phyloP scores from a whole-genome alignment of 805 yeast species.

The Lipomyces starkeyi region DNA sequence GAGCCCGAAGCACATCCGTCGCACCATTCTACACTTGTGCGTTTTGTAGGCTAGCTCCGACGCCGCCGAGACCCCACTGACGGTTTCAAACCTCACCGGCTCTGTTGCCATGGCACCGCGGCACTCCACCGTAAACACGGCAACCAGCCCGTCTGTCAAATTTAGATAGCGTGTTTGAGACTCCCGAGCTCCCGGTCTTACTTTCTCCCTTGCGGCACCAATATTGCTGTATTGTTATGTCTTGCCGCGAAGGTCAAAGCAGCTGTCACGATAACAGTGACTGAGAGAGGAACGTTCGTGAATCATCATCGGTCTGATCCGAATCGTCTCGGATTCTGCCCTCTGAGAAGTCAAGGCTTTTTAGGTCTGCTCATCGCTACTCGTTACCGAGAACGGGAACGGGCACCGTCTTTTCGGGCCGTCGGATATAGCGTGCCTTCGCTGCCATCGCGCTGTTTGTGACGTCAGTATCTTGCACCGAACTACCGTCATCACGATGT shows the following conservation, averaged over 20 bases:
- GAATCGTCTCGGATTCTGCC: neutral
- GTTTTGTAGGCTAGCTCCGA: neutral
- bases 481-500: neutral
- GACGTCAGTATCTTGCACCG: neutral
- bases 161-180: neutral
- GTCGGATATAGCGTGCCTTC: neutral
- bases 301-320: neutral
- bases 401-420: neutral
- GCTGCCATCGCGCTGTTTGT: neutral
- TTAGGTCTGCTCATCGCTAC: no score
- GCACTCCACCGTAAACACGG: neutral
- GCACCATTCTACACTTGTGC: constrained; percentile 1
- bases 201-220: neutral
- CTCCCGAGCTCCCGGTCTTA: neutral
- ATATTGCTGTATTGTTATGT: neutral
- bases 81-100: no score
- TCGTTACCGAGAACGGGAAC: no score
- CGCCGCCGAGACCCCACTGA: neutral
- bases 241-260: neutral
- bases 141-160: neutral
- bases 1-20: neutral
- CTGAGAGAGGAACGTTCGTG: neutral
- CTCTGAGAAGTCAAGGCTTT: no score
- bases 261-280: neutral
- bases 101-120: neutral